These are phyloP conservation scores for Claviceps humidiphila DNA, from an alignment of 2,329 filamentous ascomycete species.

Conservation along the genomic window DNA sequence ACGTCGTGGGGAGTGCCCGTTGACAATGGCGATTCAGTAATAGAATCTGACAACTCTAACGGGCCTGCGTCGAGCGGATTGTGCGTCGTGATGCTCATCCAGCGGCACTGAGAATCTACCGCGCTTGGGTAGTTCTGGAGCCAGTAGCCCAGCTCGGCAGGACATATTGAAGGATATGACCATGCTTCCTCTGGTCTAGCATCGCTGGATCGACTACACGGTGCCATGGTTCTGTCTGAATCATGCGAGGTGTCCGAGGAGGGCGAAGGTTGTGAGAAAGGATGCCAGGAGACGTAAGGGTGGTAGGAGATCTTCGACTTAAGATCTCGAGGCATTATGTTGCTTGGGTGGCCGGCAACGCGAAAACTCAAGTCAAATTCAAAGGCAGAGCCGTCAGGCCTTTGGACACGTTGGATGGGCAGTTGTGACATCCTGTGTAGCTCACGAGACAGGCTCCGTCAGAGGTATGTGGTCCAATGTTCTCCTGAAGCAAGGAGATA, in stretches of 20 bases:
- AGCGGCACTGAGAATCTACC: neutral
- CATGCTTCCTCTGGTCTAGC: constrained; percentile 13
- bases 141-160: constrained; percentile 2
- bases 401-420: constrained; percentile 14
- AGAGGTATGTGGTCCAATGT: constrained; percentile 18
- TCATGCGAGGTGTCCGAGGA: neutral
- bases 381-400: constrained; percentile 10
- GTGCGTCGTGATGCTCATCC: neutral
- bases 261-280: neutral
- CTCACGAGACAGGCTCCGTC: constrained; percentile 15
- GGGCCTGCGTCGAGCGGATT: constrained; percentile 7
- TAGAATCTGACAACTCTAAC: constrained; percentile 4
- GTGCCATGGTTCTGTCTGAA: constrained; percentile 4
- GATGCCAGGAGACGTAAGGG: constrained; percentile 1
- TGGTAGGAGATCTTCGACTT: constrained; percentile 9
- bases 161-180: constrained; percentile 22
- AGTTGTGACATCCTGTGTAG: constrained; percentile 19
- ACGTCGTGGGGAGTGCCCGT: constrained; percentile 4
- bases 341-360: constrained; percentile 2
- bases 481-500: constrained; percentile 8
- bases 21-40: constrained; percentile 4
- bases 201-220: constrained; percentile 6
- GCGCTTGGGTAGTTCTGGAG: neutral
- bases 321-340: neutral
- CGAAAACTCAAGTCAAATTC: constrained; percentile 13